phyloP scores from a whole-genome alignment of 2,329 filamentous ascomycete species.

The Epichloe sp. region DNA sequence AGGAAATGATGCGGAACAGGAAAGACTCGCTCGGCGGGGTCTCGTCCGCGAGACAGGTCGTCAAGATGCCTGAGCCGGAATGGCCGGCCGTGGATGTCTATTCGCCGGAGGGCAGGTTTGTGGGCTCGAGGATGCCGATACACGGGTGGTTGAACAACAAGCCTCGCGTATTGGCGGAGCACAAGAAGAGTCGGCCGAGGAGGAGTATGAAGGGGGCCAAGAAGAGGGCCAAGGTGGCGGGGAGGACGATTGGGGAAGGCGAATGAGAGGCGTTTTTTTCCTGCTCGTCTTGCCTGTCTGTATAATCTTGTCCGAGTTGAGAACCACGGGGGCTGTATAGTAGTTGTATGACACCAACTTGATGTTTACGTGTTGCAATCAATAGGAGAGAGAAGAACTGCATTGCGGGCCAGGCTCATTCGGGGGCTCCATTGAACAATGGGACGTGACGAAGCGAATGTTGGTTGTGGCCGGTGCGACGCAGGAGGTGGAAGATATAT shows the following conservation, averaged over 20 bases:
- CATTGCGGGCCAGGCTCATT: no score
- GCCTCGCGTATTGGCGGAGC: slow-evolving; percentile 34
- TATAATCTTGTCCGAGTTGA: no score
- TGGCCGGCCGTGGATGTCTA: slow-evolving; percentile 75
- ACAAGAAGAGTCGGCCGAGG: slow-evolving; percentile 44
- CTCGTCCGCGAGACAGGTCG: not conserved
- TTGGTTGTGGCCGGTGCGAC: no score
- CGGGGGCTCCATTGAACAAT: no score
- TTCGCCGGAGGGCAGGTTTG: slow-evolving; percentile 69
- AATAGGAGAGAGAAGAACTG: no score
- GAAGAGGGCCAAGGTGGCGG: slow-evolving; percentile 26
- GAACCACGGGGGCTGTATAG: no score
- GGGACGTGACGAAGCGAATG: no score
- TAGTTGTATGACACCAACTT: no score
- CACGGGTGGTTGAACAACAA: slow-evolving; percentile 55
- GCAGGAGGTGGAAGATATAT: no score
- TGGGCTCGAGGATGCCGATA: slow-evolving; percentile 55
- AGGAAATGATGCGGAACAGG: slow-evolving; percentile 14
- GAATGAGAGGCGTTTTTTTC: no score
- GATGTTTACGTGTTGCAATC: no score
- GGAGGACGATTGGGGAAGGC: slow-evolving; percentile 7
- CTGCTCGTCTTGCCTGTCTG: no score
- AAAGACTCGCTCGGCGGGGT: slow-evolving; percentile 7
- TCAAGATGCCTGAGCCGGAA: slow-evolving; percentile 18
- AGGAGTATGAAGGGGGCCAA: slow-evolving; percentile 53